Percentiles rank a stretch among this genome's conserved stretches.
Evolutionary conservation across 441 rosid species (phyloP).

Genomic region (Aquilaria agallochum): DNA sequence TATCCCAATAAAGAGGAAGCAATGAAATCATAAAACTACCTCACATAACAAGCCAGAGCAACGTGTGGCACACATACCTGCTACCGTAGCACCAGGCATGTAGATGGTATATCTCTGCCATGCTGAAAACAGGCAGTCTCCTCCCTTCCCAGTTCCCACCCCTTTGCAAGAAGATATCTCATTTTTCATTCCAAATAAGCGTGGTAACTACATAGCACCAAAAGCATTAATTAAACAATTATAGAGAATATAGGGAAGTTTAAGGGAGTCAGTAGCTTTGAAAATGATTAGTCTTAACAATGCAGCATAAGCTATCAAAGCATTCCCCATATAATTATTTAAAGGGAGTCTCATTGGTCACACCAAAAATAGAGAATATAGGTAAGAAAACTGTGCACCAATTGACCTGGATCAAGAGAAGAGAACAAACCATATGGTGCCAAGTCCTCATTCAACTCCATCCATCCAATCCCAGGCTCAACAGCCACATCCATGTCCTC

Average conservation of each 20-base stretch:
- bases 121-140: background rate
- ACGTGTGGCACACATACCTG: slow-evolving; percentile 98
- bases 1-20: background rate
- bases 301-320: background rate
- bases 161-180: too few relatives aligned
- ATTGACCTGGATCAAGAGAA: slow-evolving; percentile 92
- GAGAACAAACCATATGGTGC: slow-evolving; percentile 85
- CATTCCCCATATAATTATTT: background rate
- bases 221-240: too few relatives aligned
- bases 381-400: too few relatives aligned
- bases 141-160: too few relatives aligned
- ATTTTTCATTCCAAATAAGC: too few relatives aligned
- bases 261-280: too few relatives aligned
- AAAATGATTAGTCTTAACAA: too few relatives aligned
- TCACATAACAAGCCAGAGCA: slow-evolving; percentile 91
- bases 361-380: background rate
- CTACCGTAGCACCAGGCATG: slow-evolving; percentile 79
- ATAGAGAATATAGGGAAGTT: too few relatives aligned
- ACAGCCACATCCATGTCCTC: slow-evolving; percentile 97
- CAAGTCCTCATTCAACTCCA: slow-evolving; percentile 91
- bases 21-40: slow-evolving; percentile 43
- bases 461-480: slow-evolving; percentile 98
- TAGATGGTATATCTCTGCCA: slow-evolving; percentile 9
- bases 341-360: background rate
- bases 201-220: too few relatives aligned